Base-by-base conservation (phyloP, 2,329 filamentous ascomycete species). In the Colletotrichum trifolii region DNA sequence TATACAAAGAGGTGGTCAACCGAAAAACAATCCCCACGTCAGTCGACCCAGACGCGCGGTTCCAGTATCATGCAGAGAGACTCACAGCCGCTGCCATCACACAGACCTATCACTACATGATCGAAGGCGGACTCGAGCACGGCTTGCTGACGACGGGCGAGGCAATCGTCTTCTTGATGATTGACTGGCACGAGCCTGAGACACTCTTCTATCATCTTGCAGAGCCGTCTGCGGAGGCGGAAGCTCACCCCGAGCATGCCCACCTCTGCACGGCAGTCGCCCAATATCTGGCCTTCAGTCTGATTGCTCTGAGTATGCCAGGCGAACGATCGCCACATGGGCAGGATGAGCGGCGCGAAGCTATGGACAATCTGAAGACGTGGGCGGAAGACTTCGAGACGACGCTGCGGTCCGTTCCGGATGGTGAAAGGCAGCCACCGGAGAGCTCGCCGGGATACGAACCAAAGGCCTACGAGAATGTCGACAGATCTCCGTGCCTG, bases 91-190 rank as follows among this genome's bases (percentile, higher is more conserved):
- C 81, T 25, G 77, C 82, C 11, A 71, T 85, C 42, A 80, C 79
- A 5, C 78, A 85, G 71, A 79, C 76, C 1, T 85, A 81, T 68
- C 76, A 81, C 40, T 84, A 85, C 70, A 86, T 86, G 77, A 76
- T 85, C 10, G 69, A 79, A 54, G 72, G 71, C 12, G 79, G 83
- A 0, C 72, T 83, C 7, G 75, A 80, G 60, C 82, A 81, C 65
- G 76, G 82, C 11, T 73, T 76, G 34, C 59, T 85, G 42, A 76
- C 73, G n/a, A 83, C n/a, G 1, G 78, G 79, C 33, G 77, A 83
- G 69, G 74, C 76, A 3, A 78, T 77, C 50, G 76, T 83, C 36
- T 83, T 82, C 61, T 74, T 84, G n/a, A 75, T 73, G 49, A 65
- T 81, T 9, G 61, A 74, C 50, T 74, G 65, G 72, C 11, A 54